These are phyloP conservation scores for Fusarium temperatum DNA, from an alignment of 2,329 filamentous ascomycete genomes.

Conservation along the genomic window DNA sequence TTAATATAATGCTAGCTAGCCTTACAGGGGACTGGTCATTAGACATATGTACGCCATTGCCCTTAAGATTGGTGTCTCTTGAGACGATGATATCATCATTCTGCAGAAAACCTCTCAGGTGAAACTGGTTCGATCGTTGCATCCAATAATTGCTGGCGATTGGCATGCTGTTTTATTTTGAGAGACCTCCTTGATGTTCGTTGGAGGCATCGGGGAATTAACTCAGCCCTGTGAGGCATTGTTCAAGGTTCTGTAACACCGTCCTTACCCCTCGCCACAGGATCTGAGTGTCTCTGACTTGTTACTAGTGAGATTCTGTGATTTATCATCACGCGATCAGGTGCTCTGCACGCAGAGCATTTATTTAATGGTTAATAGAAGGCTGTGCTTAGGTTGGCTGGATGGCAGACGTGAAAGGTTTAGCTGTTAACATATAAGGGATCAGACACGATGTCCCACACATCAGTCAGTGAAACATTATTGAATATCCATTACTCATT, in stretches of 20 bases:
- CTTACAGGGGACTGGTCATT: neutral
- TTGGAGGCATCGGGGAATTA: rapidly evolving
- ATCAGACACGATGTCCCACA: neutral
- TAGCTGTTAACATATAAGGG: rapidly evolving
- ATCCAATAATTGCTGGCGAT: neutral
- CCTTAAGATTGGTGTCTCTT: rapidly evolving
- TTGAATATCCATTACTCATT: neutral
- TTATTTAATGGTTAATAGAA: rapidly evolving
- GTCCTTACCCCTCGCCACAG: neutral
- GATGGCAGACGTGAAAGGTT: too few species aligned
- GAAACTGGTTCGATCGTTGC: too few species aligned
- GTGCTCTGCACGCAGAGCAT: too few species aligned
- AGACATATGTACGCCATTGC: neutral
- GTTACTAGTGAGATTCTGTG: neutral
- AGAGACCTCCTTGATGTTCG: neutral
- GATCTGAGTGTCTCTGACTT: neutral
- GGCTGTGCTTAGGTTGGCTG: neutral
- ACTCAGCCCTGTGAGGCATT: conserved; percentile 7
- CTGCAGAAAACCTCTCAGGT: too few species aligned
- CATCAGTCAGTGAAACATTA: too few species aligned
- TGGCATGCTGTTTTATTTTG: too few species aligned
- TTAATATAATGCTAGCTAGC: too few species aligned
- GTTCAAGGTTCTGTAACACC: neutral
- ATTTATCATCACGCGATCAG: too few species aligned
- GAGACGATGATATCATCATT: neutral